Conservation (phyloP, 2,329 filamentous ascomycete genomes). For the Helicocarpus griseus region DNA sequence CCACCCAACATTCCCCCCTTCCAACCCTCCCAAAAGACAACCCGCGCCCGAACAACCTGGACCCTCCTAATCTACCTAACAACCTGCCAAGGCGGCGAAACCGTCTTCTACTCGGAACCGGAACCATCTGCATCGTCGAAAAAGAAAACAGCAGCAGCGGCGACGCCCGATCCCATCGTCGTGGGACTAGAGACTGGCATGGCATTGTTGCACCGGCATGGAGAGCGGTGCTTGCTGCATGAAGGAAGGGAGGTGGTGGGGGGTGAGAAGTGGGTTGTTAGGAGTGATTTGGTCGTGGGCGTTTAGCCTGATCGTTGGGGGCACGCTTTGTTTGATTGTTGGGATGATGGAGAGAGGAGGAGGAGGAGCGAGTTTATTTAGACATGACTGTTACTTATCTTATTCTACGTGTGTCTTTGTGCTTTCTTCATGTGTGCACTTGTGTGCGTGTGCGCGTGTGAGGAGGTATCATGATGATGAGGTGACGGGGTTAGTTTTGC, state of each 20-base stretch:
- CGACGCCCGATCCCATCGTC: slow-evolving; percentile 52
- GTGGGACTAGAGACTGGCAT: slow-evolving; percentile 74
- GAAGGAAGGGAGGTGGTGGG: slow-evolving; percentile 69
- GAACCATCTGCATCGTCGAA: slow-evolving; percentile 34
- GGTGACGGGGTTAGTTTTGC: no score
- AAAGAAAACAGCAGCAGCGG: slow-evolving; percentile 25
- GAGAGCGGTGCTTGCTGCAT: slow-evolving; percentile 79
- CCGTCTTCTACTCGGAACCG: slow-evolving; percentile 73
- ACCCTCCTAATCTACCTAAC: slow-evolving; percentile 83
- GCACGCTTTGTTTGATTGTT: no score
- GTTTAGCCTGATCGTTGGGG: no score
- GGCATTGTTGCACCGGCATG: slow-evolving; percentile 78
- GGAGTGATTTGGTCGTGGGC: slow-evolving; percentile 65
- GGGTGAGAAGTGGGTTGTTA: slow-evolving; percentile 85
- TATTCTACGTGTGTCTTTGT: no score
- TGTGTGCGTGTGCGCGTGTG: no score
- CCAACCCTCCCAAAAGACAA: slow-evolving; percentile 70
- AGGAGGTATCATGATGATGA: no score
- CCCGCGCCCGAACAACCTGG: slow-evolving; percentile 73
- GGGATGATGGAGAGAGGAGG: not conserved
- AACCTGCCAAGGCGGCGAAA: slow-evolving; percentile 76
- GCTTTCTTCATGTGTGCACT: no score
- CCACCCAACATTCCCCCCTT: slow-evolving; percentile 31
- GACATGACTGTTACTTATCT: no score
- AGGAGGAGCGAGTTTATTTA: no score